Conservation (phyloP, 106 monocot species). For the Dendrobium officinale region DNA sequence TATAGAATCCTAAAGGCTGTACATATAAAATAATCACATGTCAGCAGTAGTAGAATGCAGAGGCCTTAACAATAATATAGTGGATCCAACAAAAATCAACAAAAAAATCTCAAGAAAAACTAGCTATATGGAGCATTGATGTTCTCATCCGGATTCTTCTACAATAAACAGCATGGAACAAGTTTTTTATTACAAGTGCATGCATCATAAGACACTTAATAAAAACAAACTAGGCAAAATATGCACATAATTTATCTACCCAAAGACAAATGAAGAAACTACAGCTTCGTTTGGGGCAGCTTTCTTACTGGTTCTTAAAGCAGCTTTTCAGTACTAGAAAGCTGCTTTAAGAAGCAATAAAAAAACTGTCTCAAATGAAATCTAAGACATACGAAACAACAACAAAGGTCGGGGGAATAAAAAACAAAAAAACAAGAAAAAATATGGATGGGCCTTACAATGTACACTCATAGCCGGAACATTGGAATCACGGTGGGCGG, state of each 20-base stretch:
- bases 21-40: too few species aligned
- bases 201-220: not conserved
- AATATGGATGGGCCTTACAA: not conserved
- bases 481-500: conserved; percentile 58
- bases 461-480: conserved; percentile 31
- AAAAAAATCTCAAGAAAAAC: not conserved
- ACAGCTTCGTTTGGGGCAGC: too few species aligned
- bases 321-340: too few species aligned
- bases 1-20: too few species aligned
- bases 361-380: too few species aligned
- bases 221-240: conserved; percentile 2
- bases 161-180: not conserved
- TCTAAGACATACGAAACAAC: not conserved
- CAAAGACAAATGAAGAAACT: not conserved
- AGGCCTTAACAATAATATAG: too few species aligned
- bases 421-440: not conserved
- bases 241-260: conserved; percentile 9
- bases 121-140: not conserved
- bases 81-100: not conserved
- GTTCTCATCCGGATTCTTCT: not conserved
- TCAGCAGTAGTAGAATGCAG: too few species aligned
- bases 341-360: too few species aligned
- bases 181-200: not conserved
- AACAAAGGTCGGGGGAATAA: not conserved
- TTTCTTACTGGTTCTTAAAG: too few species aligned